Base-by-base conservation (phyloP, 179 eudicot species). In the Amaranthus tricolor region DNA sequence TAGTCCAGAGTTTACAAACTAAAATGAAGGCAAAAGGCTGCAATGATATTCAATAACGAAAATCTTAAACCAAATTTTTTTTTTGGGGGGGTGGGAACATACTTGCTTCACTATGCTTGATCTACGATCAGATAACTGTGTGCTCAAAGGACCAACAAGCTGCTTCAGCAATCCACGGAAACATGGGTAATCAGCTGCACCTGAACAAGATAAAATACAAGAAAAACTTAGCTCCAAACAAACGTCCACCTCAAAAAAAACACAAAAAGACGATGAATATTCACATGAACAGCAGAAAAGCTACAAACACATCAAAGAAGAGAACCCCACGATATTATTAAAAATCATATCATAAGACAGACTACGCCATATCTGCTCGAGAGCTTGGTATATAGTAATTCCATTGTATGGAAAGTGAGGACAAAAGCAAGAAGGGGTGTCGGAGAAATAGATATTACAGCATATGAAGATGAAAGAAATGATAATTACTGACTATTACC, bases 31-130 rank as follows among this genome's bases (percentile, higher is more conserved):
- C 9, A 64, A 43, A 52, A 10, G 62, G 60, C 9, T 12, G 17
- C 47, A 40, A 6, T 6, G 19, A 24, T 2, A 58, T 5, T 24
- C 13, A 44, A 54, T 2, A 50, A 31, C 9, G 40, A 55, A 47
- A 14, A 12, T 31, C 15, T n/a, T 12, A 52, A 4, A n/a, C n/a
- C n/a, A n/a, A n/a, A n/a, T n/a, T n/a, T n/a, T n/a, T n/a, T n/a
- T n/a, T n/a, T n/a, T n/a, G n/a, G 40, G 40, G 40, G 40, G 40
- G 40, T 5, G 59, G 31, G 50, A 68, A 63, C 84, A 77, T 59
- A 91, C 99, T 91, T 96, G 99, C 83, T 96, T 96, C 62, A 96
- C 99, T 77, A 96, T 93, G 87, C 88, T 93, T 66, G 99, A 96
- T 81, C 99, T 86, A 68, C 99, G 89, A 81, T 96, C 99, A 72